These are phyloP conservation scores for Mychonastes homosphaera DNA, from an alignment of 139 green algal genomes.

Conservation along the genomic window DNA sequence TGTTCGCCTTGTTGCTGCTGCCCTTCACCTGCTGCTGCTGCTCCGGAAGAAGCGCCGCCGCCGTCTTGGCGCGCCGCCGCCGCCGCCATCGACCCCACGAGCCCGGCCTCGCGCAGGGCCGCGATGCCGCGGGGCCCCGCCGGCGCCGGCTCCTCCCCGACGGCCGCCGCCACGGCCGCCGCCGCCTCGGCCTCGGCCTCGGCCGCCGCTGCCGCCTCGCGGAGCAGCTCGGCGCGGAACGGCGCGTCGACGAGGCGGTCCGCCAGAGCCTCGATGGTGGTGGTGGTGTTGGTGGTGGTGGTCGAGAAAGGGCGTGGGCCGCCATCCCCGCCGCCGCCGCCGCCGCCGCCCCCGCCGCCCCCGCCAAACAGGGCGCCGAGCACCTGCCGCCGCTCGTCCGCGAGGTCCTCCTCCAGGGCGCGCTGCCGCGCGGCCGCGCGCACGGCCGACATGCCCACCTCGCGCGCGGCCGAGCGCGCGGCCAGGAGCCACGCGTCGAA, in stretches of 20 bases:
- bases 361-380: conserved; percentile 6
- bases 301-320: too few relatives aligned
- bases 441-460: conserved; percentile 49
- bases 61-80: not conserved
- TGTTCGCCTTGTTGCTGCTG: not conserved
- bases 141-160: not conserved
- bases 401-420: conserved; percentile 40
- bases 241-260: conserved; percentile 4
- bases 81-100: not conserved
- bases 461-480: conserved; percentile 32
- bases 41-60: not conserved
- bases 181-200: not conserved
- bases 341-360: not conserved
- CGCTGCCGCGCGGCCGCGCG: conserved; percentile 36
- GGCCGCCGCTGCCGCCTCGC: not conserved
- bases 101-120: too few relatives aligned
- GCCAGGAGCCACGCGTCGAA: conserved; percentile 47
- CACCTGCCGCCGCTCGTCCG: conserved; percentile 39
- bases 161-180: not conserved
- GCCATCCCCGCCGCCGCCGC: too few relatives aligned
- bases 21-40: not conserved
- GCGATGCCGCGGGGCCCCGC: not conserved
- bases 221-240: conserved; percentile 12
- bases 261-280: too few relatives aligned
- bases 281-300: too few relatives aligned